A percentile compares a stretch with the other conserved stretches of the same genome.
Evolutionary conservation across 148 eudicot species (phyloP).

Genomic region (Fallopia convolvulus): DNA sequence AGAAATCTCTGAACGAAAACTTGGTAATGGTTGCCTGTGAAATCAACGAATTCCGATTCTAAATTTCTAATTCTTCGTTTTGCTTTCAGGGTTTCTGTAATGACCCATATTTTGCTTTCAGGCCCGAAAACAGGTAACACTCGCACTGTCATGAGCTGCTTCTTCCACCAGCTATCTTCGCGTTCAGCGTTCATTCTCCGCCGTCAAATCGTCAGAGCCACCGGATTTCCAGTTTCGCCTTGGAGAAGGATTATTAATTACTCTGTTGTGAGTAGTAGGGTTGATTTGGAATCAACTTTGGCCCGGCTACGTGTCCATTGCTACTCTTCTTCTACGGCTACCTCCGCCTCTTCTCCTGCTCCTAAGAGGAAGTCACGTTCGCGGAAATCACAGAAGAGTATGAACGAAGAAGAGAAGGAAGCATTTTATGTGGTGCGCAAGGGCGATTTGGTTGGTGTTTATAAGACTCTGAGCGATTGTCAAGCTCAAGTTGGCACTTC

Average conservation of each 20-base stretch:
- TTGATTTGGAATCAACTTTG: slow-evolving; percentile 21
- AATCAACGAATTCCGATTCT: background rate
- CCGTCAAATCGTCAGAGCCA: slow-evolving; percentile 19
- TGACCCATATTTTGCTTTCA: background rate
- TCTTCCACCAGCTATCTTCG: slow-evolving; percentile 35
- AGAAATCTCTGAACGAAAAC: too few species aligned
- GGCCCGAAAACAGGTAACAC: slow-evolving; percentile 2
- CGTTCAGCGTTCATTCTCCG: slow-evolving; percentile 24
- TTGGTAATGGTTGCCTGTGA: background rate
- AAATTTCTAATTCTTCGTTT: background rate
- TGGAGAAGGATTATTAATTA: slow-evolving; percentile 15
- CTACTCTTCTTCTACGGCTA: slow-evolving; percentile 23
- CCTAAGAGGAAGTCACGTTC: slow-evolving; percentile 16
- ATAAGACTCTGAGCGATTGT: slow-evolving; percentile 54
- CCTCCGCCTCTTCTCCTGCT: background rate
- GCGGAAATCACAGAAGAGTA: slow-evolving; percentile 12
- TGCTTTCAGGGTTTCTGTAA: background rate
- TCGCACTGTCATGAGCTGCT: slow-evolving; percentile 37
- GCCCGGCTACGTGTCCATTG: slow-evolving; percentile 25
- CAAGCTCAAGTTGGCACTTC: slow-evolving; percentile 66
- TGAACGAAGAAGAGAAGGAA: slow-evolving; percentile 39
- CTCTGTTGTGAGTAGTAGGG: slow-evolving; percentile 15
- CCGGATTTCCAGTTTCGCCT: slow-evolving; percentile 13
- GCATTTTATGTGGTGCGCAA: slow-evolving; percentile 60
- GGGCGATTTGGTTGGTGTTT: slow-evolving; percentile 66